phyloP scores from a whole-genome alignment of 306 rosid species.

The Trifolium repens region DNA sequence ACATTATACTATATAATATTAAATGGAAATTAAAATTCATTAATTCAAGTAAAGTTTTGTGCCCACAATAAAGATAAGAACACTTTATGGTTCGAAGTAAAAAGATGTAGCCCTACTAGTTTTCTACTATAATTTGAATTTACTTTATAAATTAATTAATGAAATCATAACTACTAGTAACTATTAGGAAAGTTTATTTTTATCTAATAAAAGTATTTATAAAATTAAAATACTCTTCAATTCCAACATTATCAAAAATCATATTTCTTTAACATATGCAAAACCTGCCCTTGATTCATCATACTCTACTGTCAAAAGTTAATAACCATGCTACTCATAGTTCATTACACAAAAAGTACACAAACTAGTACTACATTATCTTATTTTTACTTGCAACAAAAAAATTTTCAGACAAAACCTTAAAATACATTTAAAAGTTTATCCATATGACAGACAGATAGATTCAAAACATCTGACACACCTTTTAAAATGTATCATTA shows the following conservation, averaged over 20 bases:
- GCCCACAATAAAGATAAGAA: background rate
- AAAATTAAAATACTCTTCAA: background rate
- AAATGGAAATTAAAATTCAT: background rate
- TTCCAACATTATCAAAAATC: background rate
- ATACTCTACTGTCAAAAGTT: background rate
- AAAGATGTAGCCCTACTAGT: background rate
- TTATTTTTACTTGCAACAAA: background rate
- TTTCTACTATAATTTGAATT: background rate
- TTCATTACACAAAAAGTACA: background rate
- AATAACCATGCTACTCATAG: background rate
- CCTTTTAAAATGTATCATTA: background rate
- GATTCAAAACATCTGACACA: background rate
- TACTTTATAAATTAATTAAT: too few relatives aligned
- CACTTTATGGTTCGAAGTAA: background rate
- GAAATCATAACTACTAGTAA: background rate
- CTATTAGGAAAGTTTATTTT: background rate
- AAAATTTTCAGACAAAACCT: background rate
- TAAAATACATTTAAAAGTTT: background rate
- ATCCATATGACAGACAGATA: background rate
- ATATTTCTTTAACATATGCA: background rate
- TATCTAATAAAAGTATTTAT: background rate
- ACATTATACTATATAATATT: too few relatives aligned
- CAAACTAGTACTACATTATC: slow-evolving; percentile 7
- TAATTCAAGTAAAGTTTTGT: background rate
- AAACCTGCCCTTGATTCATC: background rate